Evolutionary conservation across 306 rosid genomes (phyloP).

Genomic region (Begonia masoniana): DNA sequence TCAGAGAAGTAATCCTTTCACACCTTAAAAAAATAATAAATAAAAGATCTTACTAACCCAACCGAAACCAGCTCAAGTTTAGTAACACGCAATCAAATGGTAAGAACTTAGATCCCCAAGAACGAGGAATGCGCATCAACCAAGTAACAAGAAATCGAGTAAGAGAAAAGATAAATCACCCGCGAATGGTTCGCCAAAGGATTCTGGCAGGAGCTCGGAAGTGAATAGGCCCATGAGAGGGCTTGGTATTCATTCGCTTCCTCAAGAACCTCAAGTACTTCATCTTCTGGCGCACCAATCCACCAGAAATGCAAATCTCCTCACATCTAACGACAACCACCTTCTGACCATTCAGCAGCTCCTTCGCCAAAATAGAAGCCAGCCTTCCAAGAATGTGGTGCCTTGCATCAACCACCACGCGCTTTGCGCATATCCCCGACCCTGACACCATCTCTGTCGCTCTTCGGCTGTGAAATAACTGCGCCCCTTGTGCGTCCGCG

Average conservation of each 20-base stretch:
- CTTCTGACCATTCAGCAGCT: conserved; percentile 61
- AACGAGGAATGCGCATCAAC: too few species aligned
- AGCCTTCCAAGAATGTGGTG: conserved; percentile 73
- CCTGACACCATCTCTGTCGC: conserved; percentile 47
- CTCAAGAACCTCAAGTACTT: conserved; percentile 66
- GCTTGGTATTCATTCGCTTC: conserved; percentile 75
- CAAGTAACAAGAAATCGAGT: not conserved
- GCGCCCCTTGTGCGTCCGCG: not conserved
- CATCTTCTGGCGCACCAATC: conserved; percentile 65
- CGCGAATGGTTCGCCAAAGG: conserved; percentile 77
- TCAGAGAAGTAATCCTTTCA: too few species aligned
- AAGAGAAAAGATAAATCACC: conserved; percentile 19
- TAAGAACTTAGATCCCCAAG: too few species aligned
- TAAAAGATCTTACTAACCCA: too few species aligned
- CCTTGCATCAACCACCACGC: conserved; percentile 66
- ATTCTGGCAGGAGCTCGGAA: conserved; percentile 68
- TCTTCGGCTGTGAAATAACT: conserved; percentile 5
- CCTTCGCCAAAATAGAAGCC: conserved; percentile 53
- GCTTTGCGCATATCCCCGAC: conserved; percentile 54
- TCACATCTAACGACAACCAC: conserved; percentile 53
- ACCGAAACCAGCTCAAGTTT: too few species aligned
- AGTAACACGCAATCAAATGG: too few species aligned
- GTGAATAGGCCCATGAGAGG: conserved; percentile 71
- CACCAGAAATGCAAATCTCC: conserved; percentile 66
- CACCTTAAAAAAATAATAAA: too few species aligned